Evolutionary conservation across 768 basidiomycete species (phyloP), one percentile per base, ranked within the genome.

Genomic region (Agaricus sinodeliciosus): DNA sequence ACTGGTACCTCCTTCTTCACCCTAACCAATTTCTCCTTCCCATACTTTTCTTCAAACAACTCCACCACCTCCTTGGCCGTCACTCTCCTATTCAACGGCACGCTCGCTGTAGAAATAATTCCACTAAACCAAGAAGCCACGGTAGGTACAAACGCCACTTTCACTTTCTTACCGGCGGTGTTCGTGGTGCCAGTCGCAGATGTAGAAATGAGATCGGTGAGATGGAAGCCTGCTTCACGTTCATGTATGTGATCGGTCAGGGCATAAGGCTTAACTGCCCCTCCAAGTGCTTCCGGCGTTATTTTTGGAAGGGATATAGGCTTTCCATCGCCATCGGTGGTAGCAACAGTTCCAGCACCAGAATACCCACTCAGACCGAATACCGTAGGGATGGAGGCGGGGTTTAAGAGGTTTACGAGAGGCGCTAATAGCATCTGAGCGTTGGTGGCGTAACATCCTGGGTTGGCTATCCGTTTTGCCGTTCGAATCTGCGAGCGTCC

Each of bases 211-310:
- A 91, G 78, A 3, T 67, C 68, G 7, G 87, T 82, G 47, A 99
- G 82, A 67, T 96, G 96, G 59, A 73, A 73, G 2, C 85, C 84
- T 0, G 94, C 91, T 69, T 99, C 96, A 42, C 96, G 89, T 68
- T 99, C 96, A 74, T 99, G 96, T 63, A 99, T 96, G 70, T 99
- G 96, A 67, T 94, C 94, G 12, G 96, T 99, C 44, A 99, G 72
- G 0, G 91, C 63, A 70, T 99, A 99, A 6, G 94, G 86, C 49
- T 83, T 79, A 44, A 97, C 69, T 2, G 85, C 89, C 11, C 87
- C 85, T 1, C 70, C 72, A 12, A 99, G 81, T 56, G 76, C 83
- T 58, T 89, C 83, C 0, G 89, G 76, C 1, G 84, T 73, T 12
- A 96, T 80, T 68, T 98, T 98, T 41, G 96, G 85, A 12, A 82